Percentiles rank a stretch among this genome's conserved stretches.
Conservation (phyloP, 208 protist species). For the Angomonas desouzai region DNA sequence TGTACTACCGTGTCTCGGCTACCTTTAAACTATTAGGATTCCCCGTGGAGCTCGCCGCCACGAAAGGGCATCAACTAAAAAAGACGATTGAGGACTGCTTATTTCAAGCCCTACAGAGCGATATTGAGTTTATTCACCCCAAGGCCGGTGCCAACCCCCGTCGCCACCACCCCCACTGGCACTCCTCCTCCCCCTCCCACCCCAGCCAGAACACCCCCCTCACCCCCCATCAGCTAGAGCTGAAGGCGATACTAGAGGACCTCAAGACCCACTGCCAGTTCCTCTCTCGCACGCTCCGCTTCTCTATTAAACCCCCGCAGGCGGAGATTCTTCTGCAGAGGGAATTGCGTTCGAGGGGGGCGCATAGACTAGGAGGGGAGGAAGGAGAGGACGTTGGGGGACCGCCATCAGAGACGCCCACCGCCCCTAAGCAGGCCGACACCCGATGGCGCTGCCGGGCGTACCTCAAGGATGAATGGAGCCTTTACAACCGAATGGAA, state of each 20-base stretch:
- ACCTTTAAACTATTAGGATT: conserved; percentile 82
- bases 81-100: conserved; percentile 59
- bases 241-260: conserved; percentile 71
- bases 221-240: conserved; percentile 62
- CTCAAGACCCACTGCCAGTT: conserved; percentile 65
- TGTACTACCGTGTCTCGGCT: conserved; percentile 63
- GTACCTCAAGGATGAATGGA: conserved; percentile 86
- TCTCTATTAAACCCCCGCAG: conserved; percentile 71
- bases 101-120: conserved; percentile 68
- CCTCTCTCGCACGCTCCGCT: conserved; percentile 73
- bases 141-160: not conserved
- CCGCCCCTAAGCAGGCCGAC: not conserved
- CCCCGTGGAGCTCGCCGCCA: conserved; percentile 73
- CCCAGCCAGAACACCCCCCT: conserved; percentile 6
- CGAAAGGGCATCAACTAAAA: conserved; percentile 30
- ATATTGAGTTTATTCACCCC: conserved; percentile 65
- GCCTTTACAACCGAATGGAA: conserved; percentile 33
- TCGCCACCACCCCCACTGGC: no score
- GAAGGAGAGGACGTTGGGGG: not conserved
- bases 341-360: not conserved
- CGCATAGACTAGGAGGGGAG: conserved; percentile 1
- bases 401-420: not conserved
- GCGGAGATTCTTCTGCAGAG: not conserved
- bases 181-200: no score
- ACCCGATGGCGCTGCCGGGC: conserved; percentile 65